Evolutionary conservation across 2,329 filamentous ascomycete genomes (phyloP).

Genomic region (Erysiphe neolycopersici): DNA sequence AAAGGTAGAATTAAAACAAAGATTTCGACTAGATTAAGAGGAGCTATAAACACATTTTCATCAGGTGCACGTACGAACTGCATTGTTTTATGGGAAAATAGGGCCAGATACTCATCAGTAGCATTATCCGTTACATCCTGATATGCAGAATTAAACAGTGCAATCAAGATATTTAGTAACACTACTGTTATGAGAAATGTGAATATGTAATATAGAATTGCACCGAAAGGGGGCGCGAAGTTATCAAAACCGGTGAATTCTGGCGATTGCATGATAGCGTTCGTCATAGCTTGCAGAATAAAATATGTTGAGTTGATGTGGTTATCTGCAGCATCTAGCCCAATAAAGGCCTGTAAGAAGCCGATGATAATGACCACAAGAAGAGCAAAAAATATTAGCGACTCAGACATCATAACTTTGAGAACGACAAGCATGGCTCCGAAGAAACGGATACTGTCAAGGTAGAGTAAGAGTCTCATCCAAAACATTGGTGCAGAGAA

Average conservation of each 20-base stretch:
- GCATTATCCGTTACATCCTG: slow-evolving; percentile 62
- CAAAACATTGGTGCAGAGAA: slow-evolving; percentile 94
- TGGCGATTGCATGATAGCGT: slow-evolving; percentile 73
- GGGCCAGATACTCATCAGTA: slow-evolving; percentile 79
- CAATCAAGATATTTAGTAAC: slow-evolving; percentile 85
- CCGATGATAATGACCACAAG: slow-evolving; percentile 58
- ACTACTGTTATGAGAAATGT: slow-evolving; percentile 93
- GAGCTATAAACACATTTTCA: slow-evolving; percentile 93
- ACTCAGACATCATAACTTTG: slow-evolving; percentile 86
- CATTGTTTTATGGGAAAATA: slow-evolving; percentile 86
- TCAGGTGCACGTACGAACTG: slow-evolving; percentile 91
- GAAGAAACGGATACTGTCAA: slow-evolving; percentile 87
- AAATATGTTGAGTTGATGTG: slow-evolving; percentile 41
- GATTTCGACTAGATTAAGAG: slow-evolving; percentile 83
- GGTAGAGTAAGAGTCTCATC: slow-evolving; percentile 71
- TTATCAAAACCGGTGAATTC: slow-evolving; percentile 74
- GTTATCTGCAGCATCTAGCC: slow-evolving; percentile 60
- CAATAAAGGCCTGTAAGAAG: slow-evolving; percentile 85
- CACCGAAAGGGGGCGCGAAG: slow-evolving; percentile 77
- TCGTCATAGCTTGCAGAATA: slow-evolving; percentile 60
- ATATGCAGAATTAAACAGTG: slow-evolving; percentile 89
- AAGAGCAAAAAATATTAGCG: slow-evolving; percentile 85
- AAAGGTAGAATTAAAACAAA: slow-evolving; percentile 51
- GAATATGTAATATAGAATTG: slow-evolving; percentile 92
- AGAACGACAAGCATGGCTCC: slow-evolving; percentile 94